These are phyloP conservation scores for Talaromyces sp. DNA, from an alignment of 2,329 filamentous ascomycete genomes.

Conservation along the genomic window DNA sequence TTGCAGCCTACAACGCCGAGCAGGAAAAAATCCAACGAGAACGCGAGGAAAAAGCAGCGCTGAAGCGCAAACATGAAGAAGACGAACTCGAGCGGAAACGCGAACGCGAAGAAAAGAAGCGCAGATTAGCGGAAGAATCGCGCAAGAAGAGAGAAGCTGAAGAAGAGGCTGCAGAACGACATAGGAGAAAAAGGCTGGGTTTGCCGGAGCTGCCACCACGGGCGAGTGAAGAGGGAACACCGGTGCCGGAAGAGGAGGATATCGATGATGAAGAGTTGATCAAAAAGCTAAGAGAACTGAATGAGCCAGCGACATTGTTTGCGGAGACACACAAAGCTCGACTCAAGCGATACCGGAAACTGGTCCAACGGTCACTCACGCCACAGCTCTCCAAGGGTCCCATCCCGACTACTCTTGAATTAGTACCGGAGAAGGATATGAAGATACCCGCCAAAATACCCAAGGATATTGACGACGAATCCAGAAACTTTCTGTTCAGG, in stretches of 20 bases:
- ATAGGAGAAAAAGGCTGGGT: conserved; percentile 70
- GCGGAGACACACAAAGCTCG: conserved; percentile 71
- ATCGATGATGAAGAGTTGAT: conserved; percentile 68
- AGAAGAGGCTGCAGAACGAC: conserved; percentile 68
- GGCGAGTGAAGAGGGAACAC: conserved; percentile 26
- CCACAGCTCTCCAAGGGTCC: conserved; percentile 63
- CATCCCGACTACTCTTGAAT: conserved; percentile 77
- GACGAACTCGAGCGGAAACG: conserved; percentile 69
- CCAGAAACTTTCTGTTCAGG: conserved; percentile 69
- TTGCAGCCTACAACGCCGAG: conserved; percentile 75
- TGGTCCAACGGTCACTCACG: conserved; percentile 46
- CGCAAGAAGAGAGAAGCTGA: conserved; percentile 64
- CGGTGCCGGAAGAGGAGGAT: conserved; percentile 51
- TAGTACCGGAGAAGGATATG: conserved; percentile 84
- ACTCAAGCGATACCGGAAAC: conserved; percentile 65
- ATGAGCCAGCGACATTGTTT: conserved; percentile 72
- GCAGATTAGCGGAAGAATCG: conserved; percentile 76
- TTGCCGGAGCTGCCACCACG: conserved; percentile 66
- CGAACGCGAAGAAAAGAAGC: conserved; percentile 75
- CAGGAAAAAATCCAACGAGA: conserved; percentile 70
- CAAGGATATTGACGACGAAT: conserved; percentile 55
- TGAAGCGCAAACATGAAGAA: conserved; percentile 87
- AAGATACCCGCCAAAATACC: conserved; percentile 66
- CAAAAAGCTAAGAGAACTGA: conserved; percentile 63
- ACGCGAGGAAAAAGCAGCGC: conserved; percentile 63